phyloP scores from a whole-genome alignment of 768 basidiomycete genomes.

The Pisolithus tinctorius region DNA sequence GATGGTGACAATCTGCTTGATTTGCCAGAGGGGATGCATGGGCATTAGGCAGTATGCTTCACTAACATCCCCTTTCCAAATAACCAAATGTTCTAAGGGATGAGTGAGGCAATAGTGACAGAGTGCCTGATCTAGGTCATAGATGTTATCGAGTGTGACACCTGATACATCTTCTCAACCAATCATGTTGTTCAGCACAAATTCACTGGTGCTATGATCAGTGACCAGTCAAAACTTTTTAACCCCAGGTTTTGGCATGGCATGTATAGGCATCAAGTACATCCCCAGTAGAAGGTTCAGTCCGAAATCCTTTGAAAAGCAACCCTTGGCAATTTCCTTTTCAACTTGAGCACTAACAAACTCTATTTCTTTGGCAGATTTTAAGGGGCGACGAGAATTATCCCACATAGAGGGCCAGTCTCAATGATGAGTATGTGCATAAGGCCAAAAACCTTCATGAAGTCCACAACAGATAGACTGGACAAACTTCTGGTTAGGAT shows the following conservation, averaged over 20 bases:
- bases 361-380: neutral
- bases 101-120: fast-evolving
- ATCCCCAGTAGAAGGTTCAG: conserved; percentile 31
- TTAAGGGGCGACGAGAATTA: conserved; percentile 8
- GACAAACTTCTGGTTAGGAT: conserved; percentile 35
- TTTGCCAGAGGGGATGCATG: conserved; percentile 33
- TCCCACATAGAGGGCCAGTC: conserved; percentile 9
- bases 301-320: conserved; percentile 21
- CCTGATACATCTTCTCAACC: conserved; percentile 12
- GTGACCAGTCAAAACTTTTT: conserved; percentile 31
- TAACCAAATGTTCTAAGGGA: neutral
- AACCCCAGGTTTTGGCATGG: conserved; percentile 20
- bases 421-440: conserved; percentile 18
- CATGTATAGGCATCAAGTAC: conserved; percentile 30
- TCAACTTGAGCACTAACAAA: conserved; percentile 21
- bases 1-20: conserved; percentile 29
- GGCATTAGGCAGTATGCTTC: conserved; percentile 16
- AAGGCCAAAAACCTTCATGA: conserved; percentile 41
- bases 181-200: conserved; percentile 33
- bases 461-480: conserved; percentile 26
- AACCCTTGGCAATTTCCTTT: neutral
- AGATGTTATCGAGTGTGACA: conserved; percentile 29
- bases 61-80: conserved; percentile 23
- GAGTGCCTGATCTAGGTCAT: conserved; percentile 20
- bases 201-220: conserved; percentile 31